phyloP scores from a whole-genome alignment of 2,329 filamentous ascomycete genomes.

The Claviceps sp. region DNA sequence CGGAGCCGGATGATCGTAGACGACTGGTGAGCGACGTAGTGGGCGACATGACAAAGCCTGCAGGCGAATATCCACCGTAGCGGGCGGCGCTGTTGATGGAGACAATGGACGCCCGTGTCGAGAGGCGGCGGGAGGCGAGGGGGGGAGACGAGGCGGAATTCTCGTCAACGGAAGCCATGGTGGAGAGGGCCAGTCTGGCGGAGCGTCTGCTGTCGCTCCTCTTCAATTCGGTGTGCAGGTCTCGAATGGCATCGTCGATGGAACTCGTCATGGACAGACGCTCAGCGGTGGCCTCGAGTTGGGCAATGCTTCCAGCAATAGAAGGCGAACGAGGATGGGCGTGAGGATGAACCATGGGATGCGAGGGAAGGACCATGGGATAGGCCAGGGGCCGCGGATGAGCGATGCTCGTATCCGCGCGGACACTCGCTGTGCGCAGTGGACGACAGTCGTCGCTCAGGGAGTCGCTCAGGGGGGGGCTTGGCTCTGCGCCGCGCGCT shows the following conservation, averaged over 20 bases:
- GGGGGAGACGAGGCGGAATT: conserved; percentile 5
- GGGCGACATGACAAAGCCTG: conserved; percentile 54
- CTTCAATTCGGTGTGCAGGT: conserved; percentile 59
- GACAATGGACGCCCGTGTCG: conserved; percentile 48
- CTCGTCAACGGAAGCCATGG: conserved; percentile 6
- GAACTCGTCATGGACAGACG: conserved; percentile 61
- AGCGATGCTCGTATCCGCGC: conserved; percentile 29
- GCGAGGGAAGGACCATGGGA: conserved; percentile 23
- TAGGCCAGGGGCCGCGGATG: conserved; percentile 33
- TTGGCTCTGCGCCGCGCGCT: conserved; percentile 3
- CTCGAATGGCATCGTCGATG: conserved; percentile 64
- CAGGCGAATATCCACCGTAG: conserved; percentile 57
- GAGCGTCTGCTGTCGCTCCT: conserved; percentile 54
- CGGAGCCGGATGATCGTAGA: conserved; percentile 38
- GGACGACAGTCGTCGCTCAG: conserved; percentile 11
- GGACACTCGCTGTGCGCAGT: conserved; percentile 24
- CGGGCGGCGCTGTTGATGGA: conserved; percentile 55
- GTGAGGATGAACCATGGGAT: too few relatives aligned
- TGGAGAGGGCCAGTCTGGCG: conserved; percentile 40
- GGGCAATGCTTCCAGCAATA: conserved; percentile 54
- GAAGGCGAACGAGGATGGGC: conserved; percentile 17
- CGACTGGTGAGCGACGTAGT: conserved; percentile 46
- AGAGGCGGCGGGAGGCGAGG: conserved; percentile 29
- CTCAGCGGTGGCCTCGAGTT: conserved; percentile 64
- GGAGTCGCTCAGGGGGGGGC: conserved; percentile 4